phyloP scores from a whole-genome alignment of 768 basidiomycete species.

The Termitomyces sp. region DNA sequence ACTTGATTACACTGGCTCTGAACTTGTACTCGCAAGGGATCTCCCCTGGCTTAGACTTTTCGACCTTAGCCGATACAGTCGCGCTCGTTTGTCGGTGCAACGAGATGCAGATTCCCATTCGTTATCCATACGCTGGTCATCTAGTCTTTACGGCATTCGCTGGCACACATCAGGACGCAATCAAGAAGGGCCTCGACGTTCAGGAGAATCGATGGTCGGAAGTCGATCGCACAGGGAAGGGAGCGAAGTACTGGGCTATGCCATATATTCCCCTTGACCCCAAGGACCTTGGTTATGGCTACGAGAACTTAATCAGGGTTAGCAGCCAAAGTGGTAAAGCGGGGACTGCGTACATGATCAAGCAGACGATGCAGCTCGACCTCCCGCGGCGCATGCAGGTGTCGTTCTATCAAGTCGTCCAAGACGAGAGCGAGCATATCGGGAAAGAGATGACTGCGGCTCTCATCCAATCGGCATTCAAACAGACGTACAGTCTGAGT shows the following conservation, averaged over 20 bases:
- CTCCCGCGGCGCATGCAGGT: conserved; percentile 82
- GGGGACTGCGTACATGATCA: conserved; percentile 79
- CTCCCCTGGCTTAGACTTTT: conserved; percentile 71
- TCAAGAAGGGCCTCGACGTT: conserved; percentile 83
- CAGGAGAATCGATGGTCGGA: conserved; percentile 48
- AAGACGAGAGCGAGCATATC: conserved; percentile 67
- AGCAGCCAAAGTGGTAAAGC: conserved; percentile 89
- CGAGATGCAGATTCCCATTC: conserved; percentile 73
- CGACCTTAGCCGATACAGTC: conserved; percentile 66
- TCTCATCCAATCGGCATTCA: conserved; percentile 73
- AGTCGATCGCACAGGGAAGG: conserved; percentile 43
- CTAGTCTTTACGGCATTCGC: conserved; percentile 87
- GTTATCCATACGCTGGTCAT: conserved; percentile 82
- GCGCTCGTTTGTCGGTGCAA: conserved; percentile 80
- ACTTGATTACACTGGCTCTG: conserved; percentile 76
- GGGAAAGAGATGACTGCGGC: conserved; percentile 78
- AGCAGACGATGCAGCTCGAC: conserved; percentile 71
- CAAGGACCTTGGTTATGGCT: conserved; percentile 77
- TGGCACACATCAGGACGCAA: conserved; percentile 81
- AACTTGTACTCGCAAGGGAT: conserved; percentile 85
- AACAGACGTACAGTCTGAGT: conserved; percentile 60
- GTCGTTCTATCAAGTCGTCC: conserved; percentile 75
- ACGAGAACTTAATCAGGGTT: conserved; percentile 86
- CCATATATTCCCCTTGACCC: conserved; percentile 87
- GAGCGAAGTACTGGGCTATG: conserved; percentile 60